Evolutionary conservation across 768 basidiomycete genomes (phyloP), one percentile per base, ranked within the genome.

Genomic region (Goffeauzyma gilvescens): DNA sequence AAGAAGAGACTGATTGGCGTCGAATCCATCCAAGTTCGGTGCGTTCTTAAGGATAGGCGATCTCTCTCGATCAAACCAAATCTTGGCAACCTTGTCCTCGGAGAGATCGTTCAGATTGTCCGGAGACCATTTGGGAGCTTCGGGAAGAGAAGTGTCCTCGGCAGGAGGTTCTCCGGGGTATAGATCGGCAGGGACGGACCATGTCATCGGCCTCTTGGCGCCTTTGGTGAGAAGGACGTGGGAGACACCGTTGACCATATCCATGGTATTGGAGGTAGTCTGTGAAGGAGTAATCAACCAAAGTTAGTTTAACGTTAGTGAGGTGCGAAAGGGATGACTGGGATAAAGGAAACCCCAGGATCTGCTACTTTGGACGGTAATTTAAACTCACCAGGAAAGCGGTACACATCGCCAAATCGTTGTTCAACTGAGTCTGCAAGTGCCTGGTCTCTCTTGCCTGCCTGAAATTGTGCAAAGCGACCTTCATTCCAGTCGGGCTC

Each of bases 401-500:
- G 25, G 80, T 75, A 15, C 84, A 87, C 55, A 95, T 79, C 52
- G 74, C 74, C 50, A 87, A 68, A 57, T 96, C 90, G 76, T 81
- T 84, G 50, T 79, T 67, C 46, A 96, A 67, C 1, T 74, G 75
- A 44, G 80, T 69, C 5, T 69, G 66, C 30, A 96, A 67, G 2
- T 70, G 58, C 69, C 51, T 50, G 3, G 77, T 63, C 1, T 65
- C 64, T 53, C 68, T 73, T n/a, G 84, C 87, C 45, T 67, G 66
- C 35, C 79, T 75, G 42, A 87, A 72, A 1, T 83, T 81, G 52
- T 71, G 66, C 17, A 96, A 68, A n/a, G 89, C 74, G 26, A 96
- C 79, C 60, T 82, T 83, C 51, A 95, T 70, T 53, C 85, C 87
- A 1, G 89, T 93, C 9, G 90, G 90, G 64, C 86, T 87, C 31